Evolutionary conservation across 768 basidiomycete species (phyloP).

Genomic region (Coprinellus micaceus): DNA sequence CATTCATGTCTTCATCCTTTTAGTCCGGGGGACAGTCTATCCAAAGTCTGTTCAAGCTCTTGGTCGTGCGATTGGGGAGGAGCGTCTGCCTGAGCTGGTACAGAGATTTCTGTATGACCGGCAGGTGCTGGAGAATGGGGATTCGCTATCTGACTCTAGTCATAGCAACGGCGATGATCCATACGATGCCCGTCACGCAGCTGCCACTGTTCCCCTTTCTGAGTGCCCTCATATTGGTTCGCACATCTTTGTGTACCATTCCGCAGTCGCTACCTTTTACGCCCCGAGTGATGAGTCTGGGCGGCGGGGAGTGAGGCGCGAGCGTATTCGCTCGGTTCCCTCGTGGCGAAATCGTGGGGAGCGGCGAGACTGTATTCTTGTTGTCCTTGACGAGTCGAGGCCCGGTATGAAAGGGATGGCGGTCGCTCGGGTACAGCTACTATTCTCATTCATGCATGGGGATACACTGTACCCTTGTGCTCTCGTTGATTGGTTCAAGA

Average conservation of each 20-base stretch:
- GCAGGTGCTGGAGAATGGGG: not conserved
- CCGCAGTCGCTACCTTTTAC: constrained; percentile 25
- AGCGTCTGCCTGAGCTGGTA: not conserved
- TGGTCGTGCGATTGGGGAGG: not conserved
- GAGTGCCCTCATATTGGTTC: constrained; percentile 15
- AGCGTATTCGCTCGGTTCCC: constrained; percentile 24
- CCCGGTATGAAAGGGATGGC: constrained; percentile 22
- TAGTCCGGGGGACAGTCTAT: not conserved
- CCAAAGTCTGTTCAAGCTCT: not conserved
- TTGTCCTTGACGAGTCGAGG: constrained; percentile 15
- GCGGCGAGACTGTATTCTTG: constrained; percentile 26
- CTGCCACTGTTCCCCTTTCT: constrained; percentile 12
- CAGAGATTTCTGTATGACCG: not conserved
- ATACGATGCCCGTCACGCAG: not conserved
- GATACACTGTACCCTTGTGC: constrained; percentile 22
- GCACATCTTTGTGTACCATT: constrained; percentile 22
- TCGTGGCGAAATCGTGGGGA: constrained; percentile 20
- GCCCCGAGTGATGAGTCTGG: constrained; percentile 22
- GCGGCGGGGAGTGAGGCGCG: constrained; percentile 19
- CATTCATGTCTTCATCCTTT: not conserved
- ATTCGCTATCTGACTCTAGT: too few relatives aligned
- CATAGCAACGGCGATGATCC: not conserved
- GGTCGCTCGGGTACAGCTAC: constrained; percentile 21
- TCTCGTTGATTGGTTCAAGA: constrained; percentile 24
- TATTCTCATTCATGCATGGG: constrained; percentile 24